Base-by-base conservation (phyloP, 78 protist species). In the Monosiga brevicollis region DNA sequence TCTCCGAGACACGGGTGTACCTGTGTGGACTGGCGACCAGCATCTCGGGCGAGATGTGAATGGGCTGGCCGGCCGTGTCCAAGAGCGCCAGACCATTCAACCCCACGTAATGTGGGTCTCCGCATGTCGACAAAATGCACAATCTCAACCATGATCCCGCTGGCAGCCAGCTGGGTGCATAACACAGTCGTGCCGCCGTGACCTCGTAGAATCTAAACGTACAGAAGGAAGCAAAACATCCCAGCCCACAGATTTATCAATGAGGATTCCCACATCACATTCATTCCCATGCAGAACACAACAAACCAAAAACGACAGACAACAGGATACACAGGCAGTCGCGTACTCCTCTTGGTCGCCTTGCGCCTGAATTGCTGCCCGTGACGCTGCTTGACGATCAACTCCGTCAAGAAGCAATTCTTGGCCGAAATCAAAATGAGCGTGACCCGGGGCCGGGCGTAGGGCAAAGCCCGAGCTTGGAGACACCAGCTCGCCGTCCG, bases 61-160 rank as follows among this genome's bases (percentile, higher is more conserved):
- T 49, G 62, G 6, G 6, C 62, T 49, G 62, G 36, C 77, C 77
- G 24, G 11, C 10, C 15, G 26, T 54, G 79, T 87, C 93, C 86
- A 82, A 87, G 26, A 91, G 20, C 35, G 85, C 93, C 41, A 94
- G 62, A 25, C 94, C 96, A 6, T 86, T 43, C n/a, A 94, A 86
- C 23, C 96, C 96, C 25, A 90, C 87, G 86, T 85, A 94, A 76
- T 88, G 23, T 39, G 76, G 83, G 78, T 93, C 96, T 25, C 94
- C 95, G 94, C 95, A 90, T 34, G 91, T 93, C 24, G 83, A 29
- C n/a, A 38, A 26, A 34, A 93, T 49, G 26, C 42, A 37, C 40
- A 92, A 42, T 34, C 29, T 20, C 29, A 49, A 49, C 62, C 6
- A 49, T 49, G 62, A 20, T 20, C 29, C 29, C 6, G 62, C 15